Base-by-base conservation (phyloP, 139 green algal species). In the Mesotaenium endlicherianum region DNA sequence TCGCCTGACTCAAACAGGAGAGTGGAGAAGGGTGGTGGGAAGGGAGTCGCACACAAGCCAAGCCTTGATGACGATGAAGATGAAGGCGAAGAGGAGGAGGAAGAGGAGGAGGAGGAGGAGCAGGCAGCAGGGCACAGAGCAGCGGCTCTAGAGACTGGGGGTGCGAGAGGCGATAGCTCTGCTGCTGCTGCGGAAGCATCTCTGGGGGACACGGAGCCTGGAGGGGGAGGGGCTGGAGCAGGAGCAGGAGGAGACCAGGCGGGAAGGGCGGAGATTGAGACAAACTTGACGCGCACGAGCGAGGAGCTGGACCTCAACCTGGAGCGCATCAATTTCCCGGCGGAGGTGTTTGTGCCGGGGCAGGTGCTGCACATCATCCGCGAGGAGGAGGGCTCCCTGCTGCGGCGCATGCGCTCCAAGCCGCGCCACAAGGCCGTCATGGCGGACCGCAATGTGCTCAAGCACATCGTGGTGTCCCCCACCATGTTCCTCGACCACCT, bases 401-500 rank as follows among this genome's bases (percentile, higher is more conserved):
- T 14, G 14, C 34, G 64, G 64, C 34, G 40, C 34, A 42, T 47
- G 14, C 64, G 40, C 34, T 14, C 14, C 40, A 58, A 60, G 44
- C 8, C 11, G 64, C n/a, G 77, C n/a, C 80, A 86, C 71, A 40
- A 30, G n/a, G 80, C 71, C 5, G 34, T 84, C 6, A 36, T 85
- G 8, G 43, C 45, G 8, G 34, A 40, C 64, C 55, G 64, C 16
- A 16, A 40, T 59, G 14, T 11, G 11, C 26, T 84, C 11, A 14
- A n/a, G 38, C 68, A 87, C 31, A 75, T 87, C 5, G 16, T 75
- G 16, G 34, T 87, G 0, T 77, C 59, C 0, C 49, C 72, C n/a
- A 70, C 74, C 72, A 87, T 87, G 81, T 87, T 87, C 43, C 55
- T 87, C 26, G 81, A 87, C 55, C 81, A 87, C 45, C 72, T 87